phyloP scores from a whole-genome alignment of 148 eudicot genomes.

The Hydrangea macrophylla region DNA sequence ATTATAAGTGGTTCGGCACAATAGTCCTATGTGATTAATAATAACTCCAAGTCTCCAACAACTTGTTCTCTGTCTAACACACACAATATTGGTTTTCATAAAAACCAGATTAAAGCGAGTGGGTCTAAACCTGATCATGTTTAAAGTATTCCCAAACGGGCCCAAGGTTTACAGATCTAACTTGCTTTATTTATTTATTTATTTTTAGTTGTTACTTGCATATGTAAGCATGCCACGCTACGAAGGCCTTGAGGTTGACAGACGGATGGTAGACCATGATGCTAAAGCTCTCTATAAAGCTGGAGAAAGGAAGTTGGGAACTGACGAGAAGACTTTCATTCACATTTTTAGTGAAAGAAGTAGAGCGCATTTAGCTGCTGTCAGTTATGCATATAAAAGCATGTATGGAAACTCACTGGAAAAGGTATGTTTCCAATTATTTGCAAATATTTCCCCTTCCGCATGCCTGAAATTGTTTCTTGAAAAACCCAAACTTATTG shows the following conservation, averaged over 20 bases:
- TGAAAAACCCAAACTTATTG: neutral
- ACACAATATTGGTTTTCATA: no score
- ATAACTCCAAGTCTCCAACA: no score
- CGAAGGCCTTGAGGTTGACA: slow-evolving; percentile 81
- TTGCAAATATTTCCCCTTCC: neutral
- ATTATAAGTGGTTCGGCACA: no score
- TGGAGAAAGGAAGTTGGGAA: slow-evolving; percentile 86
- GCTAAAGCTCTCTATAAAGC: slow-evolving; percentile 77
- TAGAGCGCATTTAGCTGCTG: slow-evolving; percentile 71
- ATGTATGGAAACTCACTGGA: slow-evolving; percentile 45
- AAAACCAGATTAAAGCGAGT: no score
- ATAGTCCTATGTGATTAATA: no score
- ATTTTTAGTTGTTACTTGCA: slow-evolving; percentile 67
- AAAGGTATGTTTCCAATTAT: slow-evolving; percentile 29
- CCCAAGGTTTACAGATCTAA: neutral
- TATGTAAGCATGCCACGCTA: slow-evolving; percentile 45
- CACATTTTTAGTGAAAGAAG: slow-evolving; percentile 72
- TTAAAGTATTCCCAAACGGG: no score
- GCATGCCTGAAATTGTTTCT: neutral
- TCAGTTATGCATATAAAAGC: slow-evolving; percentile 46
- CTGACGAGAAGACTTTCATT: slow-evolving; percentile 75
- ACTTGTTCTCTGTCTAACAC: neutral
- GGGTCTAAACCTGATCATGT: no score
- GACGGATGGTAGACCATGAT: slow-evolving; percentile 53
- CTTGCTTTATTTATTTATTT: neutral